Base-by-base conservation (phyloP, 108 stramenopile genomes). In the Aurantiochytrium sp. region DNA sequence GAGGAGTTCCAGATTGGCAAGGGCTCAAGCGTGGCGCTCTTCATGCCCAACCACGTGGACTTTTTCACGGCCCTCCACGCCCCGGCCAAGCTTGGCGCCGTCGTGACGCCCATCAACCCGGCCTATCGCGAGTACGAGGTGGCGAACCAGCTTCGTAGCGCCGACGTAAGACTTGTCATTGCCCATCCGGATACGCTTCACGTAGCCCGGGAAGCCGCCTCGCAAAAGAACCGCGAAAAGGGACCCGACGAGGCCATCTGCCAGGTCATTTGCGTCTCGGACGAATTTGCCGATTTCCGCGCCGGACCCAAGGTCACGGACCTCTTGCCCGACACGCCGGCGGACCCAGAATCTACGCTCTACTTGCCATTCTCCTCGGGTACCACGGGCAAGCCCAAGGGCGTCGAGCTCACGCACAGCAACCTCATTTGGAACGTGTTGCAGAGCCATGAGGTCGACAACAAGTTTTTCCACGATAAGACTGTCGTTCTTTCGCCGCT, bases 311-410 rank as follows among this genome's bases (percentile, higher is more conserved):
- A 90, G 4, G 88, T 76, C 55, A 89, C 95, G 88, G 92, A 95
- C 49, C 90, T 88, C 42, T 90, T 97, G 28, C 92, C 92, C 35
- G 87, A 92, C 18, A 94, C 95, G 87, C 64, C 89, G 42, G 71
- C 53, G 12, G 72, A 89, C 1, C 21, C 88, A 14, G 88, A 95
- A 44, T 91, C 91, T 18, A 59, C 91, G 5, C 76, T 64, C 5
- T 95, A 96, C 88, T 90, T 98, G 16, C 97, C 97, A 21, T 98
- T 96, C 90, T 96, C 96, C 8, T 95, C 95, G 58, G 98, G 98
- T 5, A 98, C 98, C 4, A 98, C 98, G n/a, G 98, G 98, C 58
- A 64, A 95, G 35, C 96, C 97, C 14, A 98, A 98, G 89, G 98
- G 97, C 43, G 97, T 97, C n/a, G 92, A 95, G 87, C 89, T 98